Conservation (phyloP, 805 yeast genomes). For the Crinitomyces ghanaensis region DNA sequence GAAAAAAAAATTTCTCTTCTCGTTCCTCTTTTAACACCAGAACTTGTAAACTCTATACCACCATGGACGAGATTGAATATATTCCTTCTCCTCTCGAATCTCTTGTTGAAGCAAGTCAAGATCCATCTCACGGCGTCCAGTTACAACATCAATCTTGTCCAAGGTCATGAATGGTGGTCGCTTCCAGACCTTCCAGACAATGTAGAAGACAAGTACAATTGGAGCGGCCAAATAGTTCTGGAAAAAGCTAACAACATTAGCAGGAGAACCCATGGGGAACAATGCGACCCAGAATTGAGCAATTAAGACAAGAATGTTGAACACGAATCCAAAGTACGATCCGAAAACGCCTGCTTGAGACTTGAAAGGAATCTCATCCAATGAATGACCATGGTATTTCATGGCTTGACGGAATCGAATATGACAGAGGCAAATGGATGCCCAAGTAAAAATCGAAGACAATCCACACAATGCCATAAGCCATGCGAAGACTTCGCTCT, state of each 20-base stretch:
- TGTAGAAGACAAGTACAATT: constrained; percentile 31
- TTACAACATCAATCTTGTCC: constrained; percentile 45
- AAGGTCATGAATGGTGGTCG: constrained; percentile 34
- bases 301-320: constrained; percentile 45
- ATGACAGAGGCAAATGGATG: constrained; percentile 54
- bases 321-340: constrained; percentile 44
- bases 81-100: constrained; percentile 42
- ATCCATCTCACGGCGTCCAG: constrained; percentile 51
- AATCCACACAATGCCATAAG: constrained; percentile 59
- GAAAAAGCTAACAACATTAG: constrained; percentile 32
- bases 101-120: constrained; percentile 41
- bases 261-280: constrained; percentile 45
- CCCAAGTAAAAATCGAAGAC: constrained; percentile 66
- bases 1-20: too few species aligned
- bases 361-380: constrained; percentile 51
- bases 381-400: constrained; percentile 42
- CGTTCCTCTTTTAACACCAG: constrained; percentile 39
- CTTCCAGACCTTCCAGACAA: constrained; percentile 38
- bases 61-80: constrained; percentile 33
- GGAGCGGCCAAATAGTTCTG: constrained; percentile 38
- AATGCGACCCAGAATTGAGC: constrained; percentile 66
- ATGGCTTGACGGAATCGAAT: constrained; percentile 53
- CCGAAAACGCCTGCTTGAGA: constrained; percentile 56
- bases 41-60: constrained; percentile 33
- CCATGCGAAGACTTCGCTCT: constrained; percentile 47